phyloP scores from a whole-genome alignment of 106 monocot species.

The Platanthera guangdongensis region DNA sequence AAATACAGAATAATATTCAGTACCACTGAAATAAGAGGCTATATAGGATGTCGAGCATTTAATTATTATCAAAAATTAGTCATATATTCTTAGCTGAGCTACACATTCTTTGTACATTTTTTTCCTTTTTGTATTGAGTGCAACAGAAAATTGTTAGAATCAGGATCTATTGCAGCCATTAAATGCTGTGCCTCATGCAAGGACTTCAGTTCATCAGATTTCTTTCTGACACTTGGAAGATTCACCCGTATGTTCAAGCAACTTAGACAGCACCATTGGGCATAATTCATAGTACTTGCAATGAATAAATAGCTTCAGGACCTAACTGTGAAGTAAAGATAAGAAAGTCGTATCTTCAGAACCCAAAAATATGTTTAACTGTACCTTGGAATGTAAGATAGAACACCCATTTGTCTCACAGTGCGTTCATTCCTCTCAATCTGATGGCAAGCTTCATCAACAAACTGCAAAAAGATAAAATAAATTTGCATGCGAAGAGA shows the following conservation, averaged over 20 bases:
- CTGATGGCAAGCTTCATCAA: slow-evolving; percentile 97
- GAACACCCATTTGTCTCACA: slow-evolving; percentile 67
- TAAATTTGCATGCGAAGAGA: slow-evolving; percentile 2
- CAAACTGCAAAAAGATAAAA: slow-evolving; percentile 52
- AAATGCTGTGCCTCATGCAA: neutral
- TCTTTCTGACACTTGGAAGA: neutral
- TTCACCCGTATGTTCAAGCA: neutral
- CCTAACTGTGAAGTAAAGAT: neutral
- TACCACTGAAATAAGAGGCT: neutral
- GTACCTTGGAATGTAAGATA: slow-evolving; percentile 89
- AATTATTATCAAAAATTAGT: neutral
- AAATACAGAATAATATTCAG: neutral
- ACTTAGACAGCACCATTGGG: neutral
- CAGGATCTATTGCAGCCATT: neutral
- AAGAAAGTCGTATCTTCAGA: neutral
- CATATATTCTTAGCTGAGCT: neutral
- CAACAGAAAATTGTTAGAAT: neutral
- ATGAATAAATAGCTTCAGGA: neutral
- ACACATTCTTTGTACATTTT: neutral
- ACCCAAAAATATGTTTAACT: neutral
- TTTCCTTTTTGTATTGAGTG: neutral
- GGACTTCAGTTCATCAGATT: neutral
- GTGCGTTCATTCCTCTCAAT: slow-evolving; percentile 91
- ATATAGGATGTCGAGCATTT: neutral
- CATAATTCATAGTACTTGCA: neutral